Evolutionary conservation across 208 protist species (phyloP).

Genomic region (Wallacemonas sp.): DNA sequence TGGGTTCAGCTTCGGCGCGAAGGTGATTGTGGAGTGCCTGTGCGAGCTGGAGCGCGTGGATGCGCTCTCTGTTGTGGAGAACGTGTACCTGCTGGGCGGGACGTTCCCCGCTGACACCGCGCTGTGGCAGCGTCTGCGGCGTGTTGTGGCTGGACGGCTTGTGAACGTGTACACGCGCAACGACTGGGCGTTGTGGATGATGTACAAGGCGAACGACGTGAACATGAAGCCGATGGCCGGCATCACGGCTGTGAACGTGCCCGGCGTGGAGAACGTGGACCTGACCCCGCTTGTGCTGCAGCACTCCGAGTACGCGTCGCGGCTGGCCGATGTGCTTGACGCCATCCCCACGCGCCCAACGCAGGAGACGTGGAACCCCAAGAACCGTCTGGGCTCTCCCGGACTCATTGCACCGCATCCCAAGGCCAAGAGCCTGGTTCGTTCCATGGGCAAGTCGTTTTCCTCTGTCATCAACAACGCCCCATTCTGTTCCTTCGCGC

Average conservation of each 20-base stretch:
- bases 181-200: conserved; percentile 82
- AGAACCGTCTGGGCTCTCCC: conserved; percentile 44
- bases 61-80: conserved; percentile 77
- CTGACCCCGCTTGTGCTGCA: conserved; percentile 51
- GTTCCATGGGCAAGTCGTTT: conserved; percentile 36
- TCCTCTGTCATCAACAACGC: conserved; percentile 33
- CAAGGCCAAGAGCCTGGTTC: conserved; percentile 26
- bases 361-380: conserved; percentile 39
- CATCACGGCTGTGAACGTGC: conserved; percentile 62
- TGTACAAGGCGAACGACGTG: conserved; percentile 76
- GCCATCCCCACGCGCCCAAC: conserved; percentile 46
- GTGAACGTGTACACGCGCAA: conserved; percentile 86
- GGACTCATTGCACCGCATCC: conserved; percentile 37
- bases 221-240: conserved; percentile 79
- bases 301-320: conserved; percentile 64
- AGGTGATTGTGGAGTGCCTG: conserved; percentile 84
- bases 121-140: conserved; percentile 62
- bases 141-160: conserved; percentile 80
- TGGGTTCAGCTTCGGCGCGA: conserved; percentile 84
- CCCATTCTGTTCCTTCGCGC: conserved; percentile 33
- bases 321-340: conserved; percentile 57
- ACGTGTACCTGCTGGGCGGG: conserved; percentile 81
- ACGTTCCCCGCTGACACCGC: conserved; percentile 50
- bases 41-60: conserved; percentile 54
- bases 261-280: conserved; percentile 89